A percentile compares a stretch with the other conserved stretches of the same genome.
Conservation (phyloP, 2,329 filamentous ascomycete species). For the Pyricularia sp. region DNA sequence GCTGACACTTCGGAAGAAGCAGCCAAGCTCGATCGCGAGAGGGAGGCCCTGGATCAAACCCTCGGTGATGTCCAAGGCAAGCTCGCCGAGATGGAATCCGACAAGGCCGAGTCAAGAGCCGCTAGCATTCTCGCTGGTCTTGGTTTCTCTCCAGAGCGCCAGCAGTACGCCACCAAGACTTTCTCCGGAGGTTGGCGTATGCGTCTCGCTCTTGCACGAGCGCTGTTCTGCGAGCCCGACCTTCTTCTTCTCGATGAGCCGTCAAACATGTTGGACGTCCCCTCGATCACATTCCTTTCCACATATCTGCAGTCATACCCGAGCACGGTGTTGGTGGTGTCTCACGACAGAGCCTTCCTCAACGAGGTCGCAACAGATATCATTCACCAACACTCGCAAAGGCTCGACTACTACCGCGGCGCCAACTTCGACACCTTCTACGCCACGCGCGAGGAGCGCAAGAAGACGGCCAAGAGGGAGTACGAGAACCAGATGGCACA, state of each 20-base stretch:
- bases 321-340: slow-evolving; percentile 91
- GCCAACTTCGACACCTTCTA: slow-evolving; percentile 98
- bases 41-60: slow-evolving; percentile 83
- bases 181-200: slow-evolving; percentile 99
- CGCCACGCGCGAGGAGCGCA: slow-evolving; percentile 90
- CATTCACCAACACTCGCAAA: slow-evolving; percentile 94
- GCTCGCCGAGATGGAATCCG: slow-evolving; percentile 95
- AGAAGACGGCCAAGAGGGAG: slow-evolving; percentile 92
- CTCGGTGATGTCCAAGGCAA: slow-evolving; percentile 87
- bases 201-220: slow-evolving; percentile 88
- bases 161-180: slow-evolving; percentile 89
- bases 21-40: slow-evolving; percentile 71
- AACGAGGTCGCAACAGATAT: slow-evolving; percentile 99
- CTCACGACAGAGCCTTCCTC: slow-evolving; percentile 97
- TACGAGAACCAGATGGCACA: slow-evolving; percentile 98
- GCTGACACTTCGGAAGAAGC: slow-evolving; percentile 91
- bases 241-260: slow-evolving; percentile 94
- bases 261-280: slow-evolving; percentile 99
- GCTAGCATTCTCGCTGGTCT: slow-evolving; percentile 95
- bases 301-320: slow-evolving; percentile 92
- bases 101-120: slow-evolving; percentile 92
- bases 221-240: slow-evolving; percentile 96
- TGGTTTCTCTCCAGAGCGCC: slow-evolving; percentile 87
- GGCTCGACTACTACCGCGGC: slow-evolving; percentile 96
- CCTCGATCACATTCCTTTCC: slow-evolving; percentile 96